A percentile compares a stretch with the other conserved stretches of the same genome.
Evolutionary conservation across 1,139 yeast genomes (phyloP).

Genomic region (Wickerhamiella infanticola): DNA sequence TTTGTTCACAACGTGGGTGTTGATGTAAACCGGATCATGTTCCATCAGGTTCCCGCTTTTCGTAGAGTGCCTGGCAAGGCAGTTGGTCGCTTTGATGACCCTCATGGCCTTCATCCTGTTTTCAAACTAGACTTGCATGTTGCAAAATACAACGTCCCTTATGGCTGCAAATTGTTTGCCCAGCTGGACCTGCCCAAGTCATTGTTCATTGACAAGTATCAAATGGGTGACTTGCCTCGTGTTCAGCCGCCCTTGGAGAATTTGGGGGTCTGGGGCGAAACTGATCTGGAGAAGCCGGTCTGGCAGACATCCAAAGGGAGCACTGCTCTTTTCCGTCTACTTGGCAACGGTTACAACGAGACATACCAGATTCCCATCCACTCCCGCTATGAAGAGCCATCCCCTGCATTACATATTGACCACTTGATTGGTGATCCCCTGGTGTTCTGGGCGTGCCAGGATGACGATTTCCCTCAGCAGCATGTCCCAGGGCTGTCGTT

Average conservation of each 20-base stretch:
- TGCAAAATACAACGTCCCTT: constrained; percentile 8
- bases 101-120: constrained; percentile 35
- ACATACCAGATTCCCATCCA: constrained; percentile 31
- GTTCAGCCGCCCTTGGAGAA: constrained; percentile 23
- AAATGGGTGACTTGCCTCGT: constrained; percentile 24
- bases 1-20: constrained; percentile 1
- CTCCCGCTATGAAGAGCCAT: constrained; percentile 34
- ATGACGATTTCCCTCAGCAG: constrained; percentile 15
- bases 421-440: constrained; percentile 25
- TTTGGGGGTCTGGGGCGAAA: constrained; percentile 30
- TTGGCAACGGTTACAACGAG: constrained; percentile 5
- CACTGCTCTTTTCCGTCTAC: constrained; percentile 27
- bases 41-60: constrained; percentile 11
- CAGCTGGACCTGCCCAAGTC: constrained; percentile 26
- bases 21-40: constrained; percentile 6
- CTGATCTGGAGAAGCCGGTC: constrained; percentile 33
- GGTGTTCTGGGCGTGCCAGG: constrained; percentile 36
- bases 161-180: constrained; percentile 26
- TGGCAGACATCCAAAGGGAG: constrained; percentile 37
- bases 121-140: constrained; percentile 11
- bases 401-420: constrained; percentile 10
- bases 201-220: constrained; percentile 29
- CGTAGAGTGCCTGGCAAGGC: constrained; percentile 17
- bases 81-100: constrained; percentile 21
- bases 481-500: constrained; percentile 26